Evolutionary conservation across 2,329 filamentous ascomycete species (phyloP).

Genomic region (Samsoniella hepiali): DNA sequence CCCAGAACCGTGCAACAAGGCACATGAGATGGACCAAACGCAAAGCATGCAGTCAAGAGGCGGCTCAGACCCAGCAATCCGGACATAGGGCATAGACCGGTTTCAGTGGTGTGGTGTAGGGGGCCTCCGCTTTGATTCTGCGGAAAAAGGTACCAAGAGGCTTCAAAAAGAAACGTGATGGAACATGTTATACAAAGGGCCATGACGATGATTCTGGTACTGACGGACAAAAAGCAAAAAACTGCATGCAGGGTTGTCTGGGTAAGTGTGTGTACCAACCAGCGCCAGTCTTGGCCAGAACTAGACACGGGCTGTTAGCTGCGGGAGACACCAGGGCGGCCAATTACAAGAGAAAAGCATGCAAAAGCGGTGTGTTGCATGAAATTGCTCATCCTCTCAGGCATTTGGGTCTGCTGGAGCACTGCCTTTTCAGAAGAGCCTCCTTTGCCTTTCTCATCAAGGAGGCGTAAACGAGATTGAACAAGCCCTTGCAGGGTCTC

Average conservation of each 20-base stretch:
- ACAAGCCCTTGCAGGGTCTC: too few relatives aligned
- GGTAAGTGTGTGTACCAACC: too few relatives aligned
- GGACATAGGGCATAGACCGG: conserved; percentile 10
- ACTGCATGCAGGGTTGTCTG: too few relatives aligned
- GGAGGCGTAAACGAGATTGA: too few relatives aligned
- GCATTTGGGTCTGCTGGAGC: too few relatives aligned
- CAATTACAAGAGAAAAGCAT: background rate
- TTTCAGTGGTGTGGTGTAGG: background rate
- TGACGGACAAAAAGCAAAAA: too few relatives aligned
- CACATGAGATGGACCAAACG: conserved; percentile 10
- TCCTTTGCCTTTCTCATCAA: too few relatives aligned
- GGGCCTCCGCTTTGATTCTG: background rate
- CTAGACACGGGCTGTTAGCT: background rate
- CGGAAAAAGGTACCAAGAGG: background rate
- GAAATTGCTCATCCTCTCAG: background rate
- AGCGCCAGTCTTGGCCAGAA: too few relatives aligned
- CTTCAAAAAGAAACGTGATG: background rate
- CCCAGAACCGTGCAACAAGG: background rate
- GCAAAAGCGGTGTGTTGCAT: conserved; percentile 14
- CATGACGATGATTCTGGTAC: too few relatives aligned
- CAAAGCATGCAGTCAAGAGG: conserved; percentile 5
- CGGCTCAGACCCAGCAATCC: conserved; percentile 6
- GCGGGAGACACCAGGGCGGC: background rate
- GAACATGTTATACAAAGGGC: too few relatives aligned
- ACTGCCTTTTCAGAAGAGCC: too few relatives aligned